Evolutionary conservation across 169 alveolate genomes (phyloP), one percentile per base, ranked within the genome.

Genomic region (Babesia caballi): DNA sequence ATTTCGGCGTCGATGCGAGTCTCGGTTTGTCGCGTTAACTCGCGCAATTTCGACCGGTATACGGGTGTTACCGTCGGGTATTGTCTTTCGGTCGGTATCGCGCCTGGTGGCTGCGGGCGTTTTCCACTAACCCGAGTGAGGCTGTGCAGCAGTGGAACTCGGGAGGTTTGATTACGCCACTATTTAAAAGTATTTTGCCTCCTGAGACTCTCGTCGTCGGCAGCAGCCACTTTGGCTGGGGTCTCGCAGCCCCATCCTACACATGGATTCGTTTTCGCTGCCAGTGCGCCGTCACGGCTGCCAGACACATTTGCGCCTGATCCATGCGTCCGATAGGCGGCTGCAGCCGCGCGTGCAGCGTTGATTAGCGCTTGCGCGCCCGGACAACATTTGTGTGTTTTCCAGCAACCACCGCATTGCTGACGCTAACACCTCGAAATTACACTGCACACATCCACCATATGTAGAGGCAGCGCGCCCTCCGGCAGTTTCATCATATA

Each of bases 201-300:
- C 66, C 35, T 32, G 8, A 56, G 19, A 0, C 1, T 32, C 25
- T 17, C 21, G 66, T 12, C 44, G n/a, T n/a, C 30, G 4, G 49
- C 21, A 9, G 15, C 28, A 7, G 2, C 7, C 14, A 25, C 27
- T 4, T 9, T 63, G 73, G 49, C 73, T 63, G 73, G 73, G 73
- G 73, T 47, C 73, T 63, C 32, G 40, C 73, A 63, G 54, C 73
- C 73, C 73, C 73, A 63, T 63, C 73, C 52, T 63, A 63, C 61
- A 63, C 73, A 63, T n/a, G n/a, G n/a, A n/a, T n/a, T n/a, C n/a
- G n/a, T n/a, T n/a, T n/a, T n/a, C n/a, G n/a, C n/a, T n/a, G n/a
- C n/a, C n/a, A n/a, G n/a, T n/a, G n/a, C n/a, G n/a, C n/a, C n/a
- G n/a, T n/a, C n/a, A n/a, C n/a, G n/a, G n/a, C n/a, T n/a, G n/a